Evolutionary conservation across 371 early-diverging fungal genomes (phyloP).

Genomic region (Mucor sp.): DNA sequence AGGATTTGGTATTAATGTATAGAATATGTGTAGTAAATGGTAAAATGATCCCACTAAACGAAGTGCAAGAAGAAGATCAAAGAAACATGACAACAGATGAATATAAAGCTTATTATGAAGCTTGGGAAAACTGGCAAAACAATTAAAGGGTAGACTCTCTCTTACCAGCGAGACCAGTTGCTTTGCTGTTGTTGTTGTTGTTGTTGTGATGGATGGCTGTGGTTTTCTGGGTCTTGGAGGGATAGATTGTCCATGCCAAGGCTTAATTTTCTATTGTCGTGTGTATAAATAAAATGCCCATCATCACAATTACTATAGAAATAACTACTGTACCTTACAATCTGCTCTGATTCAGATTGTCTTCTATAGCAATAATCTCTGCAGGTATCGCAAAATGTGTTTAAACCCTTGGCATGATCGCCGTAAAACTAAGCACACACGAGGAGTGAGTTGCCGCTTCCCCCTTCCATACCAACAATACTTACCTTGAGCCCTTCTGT

Average conservation of each 20-base stretch:
- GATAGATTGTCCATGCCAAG: constrained; percentile 10
- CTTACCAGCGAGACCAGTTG: constrained; percentile 9
- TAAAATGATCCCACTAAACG: constrained; percentile 54
- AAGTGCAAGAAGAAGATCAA: constrained; percentile 61
- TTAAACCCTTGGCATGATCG: constrained; percentile 64
- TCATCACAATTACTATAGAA: too few species aligned
- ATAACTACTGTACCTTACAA: constrained; percentile 17
- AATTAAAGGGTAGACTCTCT: not conserved
- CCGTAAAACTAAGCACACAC: constrained; percentile 68
- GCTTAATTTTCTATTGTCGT: not conserved
- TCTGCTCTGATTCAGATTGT: constrained; percentile 58
- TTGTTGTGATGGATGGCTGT: too few species aligned
- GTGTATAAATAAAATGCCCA: not conserved
- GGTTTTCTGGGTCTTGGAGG: not conserved
- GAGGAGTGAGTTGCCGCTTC: too few species aligned
- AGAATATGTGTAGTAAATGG: constrained; percentile 38
- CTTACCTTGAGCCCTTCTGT: constrained; percentile 65
- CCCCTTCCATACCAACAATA: not conserved
- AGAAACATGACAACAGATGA: constrained; percentile 62
- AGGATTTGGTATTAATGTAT: not conserved
- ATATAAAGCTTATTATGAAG: constrained; percentile 58
- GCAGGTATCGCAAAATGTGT: constrained; percentile 60
- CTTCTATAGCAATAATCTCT: constrained; percentile 71
- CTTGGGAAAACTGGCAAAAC: constrained; percentile 52
- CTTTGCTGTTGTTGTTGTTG: not conserved